Base-by-base conservation (phyloP, 108 stramenopile genomes). In the Cyclotella distinguenda region DNA sequence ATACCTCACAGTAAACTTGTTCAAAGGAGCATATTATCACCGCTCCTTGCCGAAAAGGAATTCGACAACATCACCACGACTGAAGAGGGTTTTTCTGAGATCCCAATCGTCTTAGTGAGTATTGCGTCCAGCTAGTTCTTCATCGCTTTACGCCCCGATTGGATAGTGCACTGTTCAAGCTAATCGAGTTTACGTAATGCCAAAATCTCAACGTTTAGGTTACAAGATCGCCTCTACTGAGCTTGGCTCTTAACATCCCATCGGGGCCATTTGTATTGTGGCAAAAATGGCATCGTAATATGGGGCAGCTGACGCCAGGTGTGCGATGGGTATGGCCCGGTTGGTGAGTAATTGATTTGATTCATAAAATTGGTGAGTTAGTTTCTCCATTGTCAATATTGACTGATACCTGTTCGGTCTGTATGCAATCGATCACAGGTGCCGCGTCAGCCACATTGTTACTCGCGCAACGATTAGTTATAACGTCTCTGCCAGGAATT, bases 241-340 rank as follows among this genome's bases (percentile, higher is more conserved):
- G 59, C 6, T 50, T 66, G 23, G 72, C 64, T n/a, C 31, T 73
- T 59, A 73, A 58, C 55, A 30, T 73, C 31, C 72, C 72, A 23
- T 67, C 66, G 21, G 72, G 72, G 12, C 72, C 72, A 11, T 73
- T 67, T 15, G 72, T 73, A 0, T 39, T 73, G 33, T 73, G 72
- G 72, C 72, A 73, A 30, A 66, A 73, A 60, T 73, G 72, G 72
- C 72, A 73, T 40, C 50, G 50, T 18, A 60, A 73, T 27, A 66
- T 67, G 72, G 72, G 72, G 12, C 43, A 45, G 27, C 38, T 73
- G 3, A 31, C 45, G 13, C 55, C 72, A 16, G 72, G 72, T 22
- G 44, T 73, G 45, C 50, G 42, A 43, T 73, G 64, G 72, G 18
- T 73, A 31, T 73, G 64, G 64, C 72, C 72, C 7, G 59, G 72